These are phyloP conservation scores for Ogataea nonfermentans DNA, from an alignment of 805 yeast species.

Conservation along the genomic window DNA sequence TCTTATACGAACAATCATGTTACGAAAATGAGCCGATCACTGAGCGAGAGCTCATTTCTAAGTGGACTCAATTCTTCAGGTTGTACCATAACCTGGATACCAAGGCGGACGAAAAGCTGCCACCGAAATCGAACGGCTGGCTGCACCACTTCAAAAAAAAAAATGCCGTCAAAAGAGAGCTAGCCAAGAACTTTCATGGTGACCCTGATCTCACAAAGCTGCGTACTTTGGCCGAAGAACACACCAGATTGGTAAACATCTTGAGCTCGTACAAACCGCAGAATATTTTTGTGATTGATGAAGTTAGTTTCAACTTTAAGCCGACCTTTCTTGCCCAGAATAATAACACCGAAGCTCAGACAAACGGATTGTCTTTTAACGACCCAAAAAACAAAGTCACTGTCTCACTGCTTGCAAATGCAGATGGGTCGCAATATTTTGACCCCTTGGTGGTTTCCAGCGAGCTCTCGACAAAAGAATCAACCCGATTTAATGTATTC, in stretches of 20 bases:
- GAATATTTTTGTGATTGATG: conserved; percentile 40
- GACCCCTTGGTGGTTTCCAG: conserved; percentile 31
- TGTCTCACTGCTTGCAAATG: conserved; percentile 30
- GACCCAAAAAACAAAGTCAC: conserved; percentile 23
- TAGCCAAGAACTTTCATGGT: conserved; percentile 28
- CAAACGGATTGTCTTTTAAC: conserved; percentile 13
- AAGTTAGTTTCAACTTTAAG: conserved; percentile 28
- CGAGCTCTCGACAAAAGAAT: conserved; percentile 14
- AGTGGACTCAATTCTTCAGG: conserved; percentile 30
- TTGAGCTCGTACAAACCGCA: conserved; percentile 20
- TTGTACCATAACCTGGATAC: conserved; percentile 17
- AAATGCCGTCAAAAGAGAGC: conserved; percentile 28
- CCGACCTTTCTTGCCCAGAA: conserved; percentile 22
- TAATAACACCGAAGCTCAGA: conserved; percentile 3
- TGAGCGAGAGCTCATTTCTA: conserved; percentile 32
- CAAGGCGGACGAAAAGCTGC: conserved; percentile 7
- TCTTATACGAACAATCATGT: conserved; percentile 37
- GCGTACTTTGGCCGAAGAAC: conserved; percentile 23
- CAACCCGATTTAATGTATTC: conserved; percentile 14
- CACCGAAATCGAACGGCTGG: conserved; percentile 41
- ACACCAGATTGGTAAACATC: conserved; percentile 21
- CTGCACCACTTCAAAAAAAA: conserved; percentile 38
- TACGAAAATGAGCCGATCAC: conserved; percentile 30
- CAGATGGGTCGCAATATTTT: conserved; percentile 28
- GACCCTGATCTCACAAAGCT: conserved; percentile 16